Evolutionary conservation across 768 basidiomycete species (phyloP).

Genomic region (Tylopilus vinaceipallidus): DNA sequence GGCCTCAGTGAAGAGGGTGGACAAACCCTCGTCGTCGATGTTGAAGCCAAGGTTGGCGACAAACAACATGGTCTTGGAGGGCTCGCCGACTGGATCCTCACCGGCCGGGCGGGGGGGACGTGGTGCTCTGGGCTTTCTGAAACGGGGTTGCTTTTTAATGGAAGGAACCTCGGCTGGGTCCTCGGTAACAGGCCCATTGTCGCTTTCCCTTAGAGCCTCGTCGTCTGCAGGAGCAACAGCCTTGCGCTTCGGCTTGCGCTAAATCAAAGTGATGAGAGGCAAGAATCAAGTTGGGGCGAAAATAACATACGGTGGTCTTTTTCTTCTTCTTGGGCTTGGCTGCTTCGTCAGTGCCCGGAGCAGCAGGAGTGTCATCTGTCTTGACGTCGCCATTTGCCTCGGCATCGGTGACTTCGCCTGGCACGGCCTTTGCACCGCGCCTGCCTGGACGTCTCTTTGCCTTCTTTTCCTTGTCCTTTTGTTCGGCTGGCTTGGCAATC

Average conservation of each 20-base stretch:
- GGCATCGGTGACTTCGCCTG: constrained; percentile 87
- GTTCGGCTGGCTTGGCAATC: constrained; percentile 87
- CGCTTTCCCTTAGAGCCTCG: constrained; percentile 28
- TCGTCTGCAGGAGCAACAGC: constrained; percentile 35
- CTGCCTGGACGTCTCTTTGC: constrained; percentile 80
- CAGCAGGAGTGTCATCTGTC: constrained; percentile 51
- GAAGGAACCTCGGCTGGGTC: constrained; percentile 37
- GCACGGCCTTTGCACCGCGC: constrained; percentile 82
- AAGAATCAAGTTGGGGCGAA: neutral
- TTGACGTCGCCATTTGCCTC: constrained; percentile 79
- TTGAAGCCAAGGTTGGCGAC: constrained; percentile 98
- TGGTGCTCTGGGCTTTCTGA: constrained; percentile 55
- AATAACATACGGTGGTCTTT: constrained; percentile 50
- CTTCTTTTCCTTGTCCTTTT: constrained; percentile 78
- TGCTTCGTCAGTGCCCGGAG: constrained; percentile 51
- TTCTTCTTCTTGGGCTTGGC: constrained; percentile 79
- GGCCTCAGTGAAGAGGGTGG: constrained; percentile 81
- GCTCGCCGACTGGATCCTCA: constrained; percentile 84
- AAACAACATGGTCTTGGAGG: constrained; percentile 86
- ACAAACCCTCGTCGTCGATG: constrained; percentile 81
- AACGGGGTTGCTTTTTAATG: constrained; percentile 43
- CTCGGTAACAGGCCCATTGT: constrained; percentile 36
- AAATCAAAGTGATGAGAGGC: constrained; percentile 13
- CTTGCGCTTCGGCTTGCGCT: constrained; percentile 56
- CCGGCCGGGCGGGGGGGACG: constrained; percentile 69